Evolutionary conservation across 2,329 filamentous ascomycete species (phyloP).

Genomic region (Beauveria asiatica): DNA sequence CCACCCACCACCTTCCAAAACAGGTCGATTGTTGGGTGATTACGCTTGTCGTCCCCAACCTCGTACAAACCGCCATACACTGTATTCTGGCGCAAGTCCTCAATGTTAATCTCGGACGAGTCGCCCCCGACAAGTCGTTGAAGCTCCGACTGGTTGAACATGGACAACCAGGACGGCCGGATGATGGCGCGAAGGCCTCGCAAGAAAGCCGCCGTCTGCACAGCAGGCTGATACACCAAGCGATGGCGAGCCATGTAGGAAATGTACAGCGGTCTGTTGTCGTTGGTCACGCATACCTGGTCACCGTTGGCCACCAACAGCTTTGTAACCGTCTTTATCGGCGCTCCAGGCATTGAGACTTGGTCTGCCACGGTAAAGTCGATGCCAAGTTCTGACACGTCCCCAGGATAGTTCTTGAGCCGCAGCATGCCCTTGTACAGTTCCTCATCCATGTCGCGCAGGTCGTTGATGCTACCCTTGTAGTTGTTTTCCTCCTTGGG

Average conservation of each 20-base stretch:
- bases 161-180: conserved; percentile 84
- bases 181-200: conserved; percentile 81
- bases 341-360: conserved; percentile 36
- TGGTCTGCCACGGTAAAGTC: conserved; percentile 85
- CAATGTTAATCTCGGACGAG: conserved; percentile 74
- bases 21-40: conserved; percentile 75
- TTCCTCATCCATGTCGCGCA: conserved; percentile 83
- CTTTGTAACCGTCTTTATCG: conserved; percentile 56
- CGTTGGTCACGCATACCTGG: conserved; percentile 73
- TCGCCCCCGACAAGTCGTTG: conserved; percentile 91
- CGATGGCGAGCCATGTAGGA: conserved; percentile 84
- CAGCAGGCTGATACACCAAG: conserved; percentile 67
- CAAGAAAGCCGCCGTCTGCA: conserved; percentile 83
- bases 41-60: conserved; percentile 78
- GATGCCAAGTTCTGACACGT: conserved; percentile 62
- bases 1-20: conserved; percentile 87
- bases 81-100: conserved; percentile 77
- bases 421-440: conserved; percentile 78
- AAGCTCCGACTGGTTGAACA: conserved; percentile 96
- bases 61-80: conserved; percentile 80
- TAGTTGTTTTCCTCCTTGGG: conserved; percentile 59
- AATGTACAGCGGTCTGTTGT: conserved; percentile 90
- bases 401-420: conserved; percentile 77
- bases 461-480: conserved; percentile 87
- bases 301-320: conserved; percentile 72